Base-by-base conservation (phyloP, 169 alveolate genomes). In the Cyclospora cayetanensis region DNA sequence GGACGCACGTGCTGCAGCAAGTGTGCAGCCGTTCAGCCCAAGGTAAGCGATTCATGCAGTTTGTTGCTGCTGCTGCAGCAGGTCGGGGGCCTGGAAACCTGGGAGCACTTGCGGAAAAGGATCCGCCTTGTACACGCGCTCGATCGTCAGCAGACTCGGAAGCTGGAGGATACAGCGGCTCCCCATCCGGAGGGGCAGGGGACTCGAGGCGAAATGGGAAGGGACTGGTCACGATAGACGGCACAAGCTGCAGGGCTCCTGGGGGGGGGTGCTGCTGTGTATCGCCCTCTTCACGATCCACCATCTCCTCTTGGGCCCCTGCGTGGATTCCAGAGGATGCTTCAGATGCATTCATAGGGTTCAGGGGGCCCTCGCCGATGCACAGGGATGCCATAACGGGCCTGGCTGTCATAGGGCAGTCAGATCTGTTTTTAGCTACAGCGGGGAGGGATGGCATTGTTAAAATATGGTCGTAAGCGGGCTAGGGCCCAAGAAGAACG, bases 391-490 rank as follows among this genome's bases (percentile, higher is more conserved):
- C 93, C 11, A 74, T 88, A 46, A 46, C 66, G 5, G 93, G 66
- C 68, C 34, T 88, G 55, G 37, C 70, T 0, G 82, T 55, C 18
- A 25, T 50, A 20, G 66, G 66, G 27, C 66, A 50, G 55, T 41
- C 15, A 15, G 88, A 88, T 5, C 68, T 88, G 12, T 35, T 52
- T 18, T 37, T 87, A 7, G 82, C 53, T 31, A 66, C 93, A 7
- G 65, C 82, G n/a, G 93, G 93, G 12, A 29, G 93, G n/a, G 93
- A 88, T 66, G 93, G 93, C 27, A 82, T 88, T 37, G 89, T 88
- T 4, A 70, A 74, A 18, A 65, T 88, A 0, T 88, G 93, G 93
- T 72, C 60, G 18, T 72, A 72, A 34, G 11, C 55, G 11, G 7
- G 7, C 22, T n/a, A n/a, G n/a, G n/a, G n/a, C n/a, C n/a, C n/a